Evolutionary conservation across 768 basidiomycete species (phyloP), one percentile per base, ranked within the genome.

Genomic region (Bullera alba): DNA sequence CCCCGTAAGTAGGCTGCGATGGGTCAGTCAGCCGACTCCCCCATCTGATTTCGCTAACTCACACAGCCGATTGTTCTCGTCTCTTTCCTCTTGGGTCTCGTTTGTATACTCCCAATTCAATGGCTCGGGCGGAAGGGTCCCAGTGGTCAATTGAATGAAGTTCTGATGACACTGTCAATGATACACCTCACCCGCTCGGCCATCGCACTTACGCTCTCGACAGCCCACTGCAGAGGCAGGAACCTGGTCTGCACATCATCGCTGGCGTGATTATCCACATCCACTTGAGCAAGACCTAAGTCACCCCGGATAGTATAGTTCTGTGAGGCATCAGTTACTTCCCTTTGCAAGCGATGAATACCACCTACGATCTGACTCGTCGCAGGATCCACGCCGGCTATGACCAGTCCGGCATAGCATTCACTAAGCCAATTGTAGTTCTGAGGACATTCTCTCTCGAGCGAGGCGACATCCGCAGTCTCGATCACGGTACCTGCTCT

Each of bases 281-380:
- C 79, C 55, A 87, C 79, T 54, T 80, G 79, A 19, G 67, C 58
- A 16, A 87, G 73, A 10, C 85, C 85, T 3, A 74, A 77, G 65
- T 87, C 86, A 0, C 80, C 83, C 29, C 77, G 74, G 48, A 87
- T 78, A 0, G 84, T 87, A 65, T 87, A 88, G 53, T 83, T 81
- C 61, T 63, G 23, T 35, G 37, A 28, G 22, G 36, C 44, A 22
- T 42, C 8, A 19, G 5, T 19, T 21, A 6, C 1, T 21, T 77
- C 70, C 8, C 51, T 58, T n/a, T 7, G 52, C 42, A 28, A 64
- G 66, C n/a, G 65, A 60, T 16, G 62, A 50, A 51, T 26, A 59
- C 65, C 10, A 60, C 61, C 15, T 2, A 83, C 81, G 26, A 85
- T 74, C 39, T 78, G 76, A 55, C 37, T 42, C 29, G 59, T 54